Evolutionary conservation across 2,329 filamentous ascomycete genomes (phyloP).

Genomic region (Teratosphaeria viscida): DNA sequence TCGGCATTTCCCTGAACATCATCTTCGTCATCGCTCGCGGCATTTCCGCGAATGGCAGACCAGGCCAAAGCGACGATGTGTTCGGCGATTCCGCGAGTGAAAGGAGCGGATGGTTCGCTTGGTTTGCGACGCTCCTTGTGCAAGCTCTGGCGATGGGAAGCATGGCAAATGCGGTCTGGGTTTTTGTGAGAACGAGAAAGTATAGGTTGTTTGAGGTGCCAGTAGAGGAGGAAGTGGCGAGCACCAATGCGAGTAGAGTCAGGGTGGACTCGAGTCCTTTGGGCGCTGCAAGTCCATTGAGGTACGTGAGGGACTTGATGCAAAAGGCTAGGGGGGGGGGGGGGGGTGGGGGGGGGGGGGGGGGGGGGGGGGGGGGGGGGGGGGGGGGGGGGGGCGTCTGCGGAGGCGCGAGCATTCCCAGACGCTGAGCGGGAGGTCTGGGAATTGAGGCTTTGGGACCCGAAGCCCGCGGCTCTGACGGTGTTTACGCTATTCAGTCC

Average conservation of each 20-base stretch:
- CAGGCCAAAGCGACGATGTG: constrained; percentile 55
- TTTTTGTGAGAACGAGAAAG: constrained; percentile 68
- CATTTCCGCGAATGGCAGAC: constrained; percentile 32
- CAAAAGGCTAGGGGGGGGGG: constrained; percentile 51
- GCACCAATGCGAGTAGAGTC: constrained; percentile 79
- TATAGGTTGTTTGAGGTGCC: constrained; percentile 87
- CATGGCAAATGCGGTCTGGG: constrained; percentile 67
- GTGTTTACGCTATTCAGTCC: constrained; percentile 89
- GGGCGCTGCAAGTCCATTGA: constrained; percentile 61
- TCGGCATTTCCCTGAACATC: constrained; percentile 69
- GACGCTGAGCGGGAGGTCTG: constrained; percentile 79
- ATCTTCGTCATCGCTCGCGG: constrained; percentile 73
- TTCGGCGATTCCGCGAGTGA: constrained; percentile 58
- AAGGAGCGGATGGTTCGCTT: constrained; percentile 56
- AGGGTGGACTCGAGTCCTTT: constrained; percentile 75
- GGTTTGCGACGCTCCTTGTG: constrained; percentile 55
- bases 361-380: no score
- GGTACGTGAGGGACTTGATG: constrained; percentile 59
- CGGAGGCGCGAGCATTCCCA: constrained; percentile 76
- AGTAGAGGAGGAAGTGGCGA: constrained; percentile 64
- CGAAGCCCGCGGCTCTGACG: constrained; percentile 68
- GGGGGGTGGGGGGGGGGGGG: no score
- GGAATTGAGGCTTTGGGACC: constrained; percentile 92
- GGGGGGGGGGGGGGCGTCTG: no score
- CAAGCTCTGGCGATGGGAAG: constrained; percentile 58